Base-by-base conservation (phyloP, 768 basidiomycete species). In the Boletus vinaceobasis region DNA sequence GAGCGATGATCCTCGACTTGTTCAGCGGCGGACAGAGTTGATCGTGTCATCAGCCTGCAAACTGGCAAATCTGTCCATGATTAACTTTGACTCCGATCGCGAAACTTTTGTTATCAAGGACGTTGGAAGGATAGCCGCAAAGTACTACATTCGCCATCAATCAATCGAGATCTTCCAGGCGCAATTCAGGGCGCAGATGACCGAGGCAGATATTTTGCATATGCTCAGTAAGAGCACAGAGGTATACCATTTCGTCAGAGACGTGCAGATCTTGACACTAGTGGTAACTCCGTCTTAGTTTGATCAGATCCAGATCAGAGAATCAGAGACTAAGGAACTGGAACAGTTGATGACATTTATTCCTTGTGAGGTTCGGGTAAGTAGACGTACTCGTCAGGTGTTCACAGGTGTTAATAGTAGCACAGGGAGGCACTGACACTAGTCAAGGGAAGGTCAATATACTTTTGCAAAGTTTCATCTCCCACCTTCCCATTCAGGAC, bases 81-180 rank as follows among this genome's bases (percentile, higher is more conserved):
- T 98, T 49, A 76, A 81, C 43, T 90, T 86, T 63, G 86, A 93
- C 63, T 68, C 73, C 35, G 67, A 68, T 1, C 78, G 75, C 5
- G 83, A 81, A 13, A 72, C 78, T 2, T 86, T 97, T 53, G 73
- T 78, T 3, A 83, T 87, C 60, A 92, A 89, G n/a, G 95, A 97
- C 59, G 72, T 96, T 3, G 97, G 97, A n/a, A 78, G 93, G 59
- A 95, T 98, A 62, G 94, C 97, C 0, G 93, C 96, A 5, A 95
- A 90, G 71, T 99, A 97, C 71, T 99, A 98, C 71, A 89, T 99
- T 65, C 83, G 88, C 19, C 74, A 92, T 68, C 74, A 82, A 42
- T 93, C 91, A 5, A 86, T 98, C 35, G 91, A 92, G 69, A 82
- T 90, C 7, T 98, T 96, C 77, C 90, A 88, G 70, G 71, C 80